These are phyloP conservation scores for Polytrichum commune DNA, from an alignment of 225 moss, liverwort and hornwort species.

Conservation along the genomic window DNA sequence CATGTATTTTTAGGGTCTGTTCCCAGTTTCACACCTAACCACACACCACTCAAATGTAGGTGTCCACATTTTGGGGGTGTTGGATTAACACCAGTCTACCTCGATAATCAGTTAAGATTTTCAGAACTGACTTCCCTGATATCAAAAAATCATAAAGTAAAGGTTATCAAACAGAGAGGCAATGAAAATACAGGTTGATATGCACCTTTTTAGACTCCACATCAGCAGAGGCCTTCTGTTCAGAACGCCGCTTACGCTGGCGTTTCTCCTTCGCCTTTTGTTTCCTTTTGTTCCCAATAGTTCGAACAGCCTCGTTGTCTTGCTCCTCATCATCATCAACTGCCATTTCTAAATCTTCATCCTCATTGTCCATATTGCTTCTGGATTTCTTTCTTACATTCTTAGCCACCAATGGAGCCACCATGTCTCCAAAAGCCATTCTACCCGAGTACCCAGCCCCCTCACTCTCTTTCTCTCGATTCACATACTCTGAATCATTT, in stretches of 20 bases:
- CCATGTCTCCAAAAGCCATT: constrained; percentile 66
- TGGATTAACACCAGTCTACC: too few relatives aligned
- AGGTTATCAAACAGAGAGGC: background rate
- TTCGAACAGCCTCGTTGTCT: constrained; percentile 12
- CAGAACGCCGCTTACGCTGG: constrained; percentile 26
- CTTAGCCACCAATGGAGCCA: constrained; percentile 26
- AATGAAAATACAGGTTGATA: background rate
- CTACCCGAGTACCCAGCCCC: constrained; percentile 59
- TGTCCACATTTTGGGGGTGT: too few relatives aligned
- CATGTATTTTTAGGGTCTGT: too few relatives aligned
- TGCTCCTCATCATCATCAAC: constrained; percentile 53
- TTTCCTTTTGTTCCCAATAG: constrained; percentile 1
- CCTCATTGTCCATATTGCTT: constrained; percentile 29
- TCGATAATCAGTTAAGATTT: too few relatives aligned
- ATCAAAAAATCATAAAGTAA: too few relatives aligned
- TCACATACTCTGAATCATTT: constrained; percentile 19
- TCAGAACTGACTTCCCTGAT: too few relatives aligned
- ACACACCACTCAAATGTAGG: too few relatives aligned
- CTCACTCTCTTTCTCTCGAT: constrained; percentile 27
- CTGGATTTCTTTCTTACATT: constrained; percentile 13
- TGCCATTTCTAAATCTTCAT: constrained; percentile 47
- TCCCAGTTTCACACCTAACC: too few relatives aligned
- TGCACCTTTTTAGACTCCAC: constrained; percentile 22
- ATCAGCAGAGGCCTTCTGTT: constrained; percentile 18
- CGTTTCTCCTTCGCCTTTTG: constrained; percentile 24